These are phyloP conservation scores for Posidonia oceanica DNA, from an alignment of 116 monocot species.

Conservation along the genomic window DNA sequence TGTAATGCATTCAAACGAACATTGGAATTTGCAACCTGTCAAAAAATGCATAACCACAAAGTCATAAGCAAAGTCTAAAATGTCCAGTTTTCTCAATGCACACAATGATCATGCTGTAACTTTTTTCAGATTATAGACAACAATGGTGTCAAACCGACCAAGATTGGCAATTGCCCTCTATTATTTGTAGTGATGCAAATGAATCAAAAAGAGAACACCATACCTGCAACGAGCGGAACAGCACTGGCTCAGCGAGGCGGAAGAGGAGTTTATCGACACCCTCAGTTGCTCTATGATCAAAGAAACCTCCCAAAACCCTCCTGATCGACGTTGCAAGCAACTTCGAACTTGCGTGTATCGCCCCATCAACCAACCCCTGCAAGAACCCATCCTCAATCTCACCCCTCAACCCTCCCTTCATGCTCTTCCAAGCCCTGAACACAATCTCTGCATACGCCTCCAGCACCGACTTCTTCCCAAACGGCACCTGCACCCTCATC, in stretches of 20 bases:
- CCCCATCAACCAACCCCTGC: slow-evolving; percentile 75
- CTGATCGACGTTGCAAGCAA: slow-evolving; percentile 46
- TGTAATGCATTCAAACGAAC: slow-evolving; percentile 79
- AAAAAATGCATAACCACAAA: not conserved
- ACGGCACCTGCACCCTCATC: slow-evolving; percentile 70
- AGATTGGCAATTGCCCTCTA: not conserved
- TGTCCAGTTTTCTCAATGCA: too few relatives aligned
- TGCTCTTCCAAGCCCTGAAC: slow-evolving; percentile 76
- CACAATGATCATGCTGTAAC: too few relatives aligned
- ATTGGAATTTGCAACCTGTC: slow-evolving; percentile 89
- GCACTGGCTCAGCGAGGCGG: slow-evolving; percentile 64
- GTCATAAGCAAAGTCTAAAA: too few relatives aligned
- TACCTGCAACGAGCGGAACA: slow-evolving; percentile 92
- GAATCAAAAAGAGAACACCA: not conserved
- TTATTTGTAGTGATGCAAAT: too few relatives aligned
- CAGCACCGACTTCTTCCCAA: slow-evolving; percentile 76
- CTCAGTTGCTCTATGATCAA: slow-evolving; percentile 51
- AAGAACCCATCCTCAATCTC: slow-evolving; percentile 75
- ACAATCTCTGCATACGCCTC: slow-evolving; percentile 73
- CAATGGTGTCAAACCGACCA: not conserved
- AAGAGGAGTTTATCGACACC: slow-evolving; percentile 89
- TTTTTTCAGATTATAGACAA: too few relatives aligned
- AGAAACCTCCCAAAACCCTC: slow-evolving; percentile 64
- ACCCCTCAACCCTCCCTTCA: slow-evolving; percentile 24
- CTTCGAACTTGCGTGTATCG: slow-evolving; percentile 46